phyloP scores from a whole-genome alignment of 169 alveolate species.

The Plasmodium knowlesi region DNA sequence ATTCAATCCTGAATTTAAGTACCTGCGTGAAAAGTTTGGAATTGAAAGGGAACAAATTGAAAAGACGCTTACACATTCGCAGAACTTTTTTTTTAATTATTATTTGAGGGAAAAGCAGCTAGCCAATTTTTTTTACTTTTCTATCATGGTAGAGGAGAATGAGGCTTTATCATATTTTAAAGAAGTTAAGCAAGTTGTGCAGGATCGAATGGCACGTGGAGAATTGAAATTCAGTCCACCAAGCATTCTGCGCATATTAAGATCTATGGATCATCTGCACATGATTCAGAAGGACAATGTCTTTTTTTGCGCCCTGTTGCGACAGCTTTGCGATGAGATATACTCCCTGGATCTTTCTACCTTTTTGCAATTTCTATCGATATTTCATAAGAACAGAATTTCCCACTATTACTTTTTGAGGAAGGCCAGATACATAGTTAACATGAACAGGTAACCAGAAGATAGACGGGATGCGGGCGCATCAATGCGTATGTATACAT shows the following conservation, averaged over 20 bases:
- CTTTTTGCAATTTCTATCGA: conserved; percentile 11
- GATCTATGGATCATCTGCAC: conserved; percentile 29
- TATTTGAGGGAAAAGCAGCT: conserved; percentile 61
- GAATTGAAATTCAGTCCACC: conserved; percentile 32
- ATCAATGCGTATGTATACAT: neutral
- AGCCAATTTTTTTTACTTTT: conserved; percentile 51
- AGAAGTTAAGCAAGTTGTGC: conserved; percentile 19
- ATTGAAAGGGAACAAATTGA: conserved; percentile 43
- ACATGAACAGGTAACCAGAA: conserved; percentile 43
- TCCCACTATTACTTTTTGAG: conserved; percentile 51
- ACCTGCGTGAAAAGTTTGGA: conserved; percentile 48
- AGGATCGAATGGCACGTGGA: conserved; percentile 15
- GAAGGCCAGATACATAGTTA: conserved; percentile 28
- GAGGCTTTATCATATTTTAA: conserved; percentile 15
- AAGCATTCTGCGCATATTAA: conserved; percentile 38
- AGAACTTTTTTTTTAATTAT: conserved; percentile 60
- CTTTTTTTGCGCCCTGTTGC: conserved; percentile 15
- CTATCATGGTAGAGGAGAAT: conserved; percentile 28
- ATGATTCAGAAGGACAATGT: conserved; percentile 3
- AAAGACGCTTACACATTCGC: conserved; percentile 17
- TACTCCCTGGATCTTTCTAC: conserved; percentile 16
- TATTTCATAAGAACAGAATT: conserved; percentile 50
- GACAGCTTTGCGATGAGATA: conserved; percentile 40
- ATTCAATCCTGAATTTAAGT: conserved; percentile 19
- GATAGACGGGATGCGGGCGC: neutral